Base-by-base conservation (phyloP, 1,284 basidiomycete genomes). In the Malassezia pachydermatis region DNA sequence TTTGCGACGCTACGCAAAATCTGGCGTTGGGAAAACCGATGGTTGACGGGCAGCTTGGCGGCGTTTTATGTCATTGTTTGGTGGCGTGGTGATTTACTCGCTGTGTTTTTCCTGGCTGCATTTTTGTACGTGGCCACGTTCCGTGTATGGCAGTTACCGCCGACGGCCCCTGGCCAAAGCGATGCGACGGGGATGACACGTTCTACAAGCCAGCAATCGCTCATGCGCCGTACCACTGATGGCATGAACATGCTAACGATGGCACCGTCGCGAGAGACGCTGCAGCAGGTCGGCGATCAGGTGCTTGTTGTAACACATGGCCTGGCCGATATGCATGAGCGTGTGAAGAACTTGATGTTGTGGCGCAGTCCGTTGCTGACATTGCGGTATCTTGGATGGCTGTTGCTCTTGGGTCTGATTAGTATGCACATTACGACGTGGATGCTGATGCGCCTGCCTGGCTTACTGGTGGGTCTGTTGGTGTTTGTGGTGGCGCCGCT, bases 401-500 rank as follows among this genome's bases (percentile, higher is more conserved):
- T 58, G 9, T 6, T 40, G 16, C 30, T 58, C 14, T 20, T 52
- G 3, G 28, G 35, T 6, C 10, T 55, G 8, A 19, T 58, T 17
- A 52, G 50, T 27, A 47, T 50, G 16, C 45, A 55, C 13, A 23
- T 44, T 5, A 41, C 46, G n/a, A 49, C 51, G 11, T 45, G 48
- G 45, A 51, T 55, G 42, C 34, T 58, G 27, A 28, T 52, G 24
- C 41, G 44, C 11, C 33, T 55, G 13, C 48, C 55, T 1, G 58
- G 55, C 5, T 27, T 40, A 5, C 24, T 47, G 4, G 19, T 60
- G 4, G 54, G 54, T 36, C 5, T 51, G n/a, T 22, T 32, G 27
- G 37, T 60, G 35, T 60, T 60, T 38, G 19, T 60, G 10, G 7
- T 60, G 16, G 56, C 46, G 37, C 58, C 58, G 16, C 48, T 60